Base-by-base conservation (phyloP, 495 filamentous ascomycete genomes). In the Tuber magnatum region DNA sequence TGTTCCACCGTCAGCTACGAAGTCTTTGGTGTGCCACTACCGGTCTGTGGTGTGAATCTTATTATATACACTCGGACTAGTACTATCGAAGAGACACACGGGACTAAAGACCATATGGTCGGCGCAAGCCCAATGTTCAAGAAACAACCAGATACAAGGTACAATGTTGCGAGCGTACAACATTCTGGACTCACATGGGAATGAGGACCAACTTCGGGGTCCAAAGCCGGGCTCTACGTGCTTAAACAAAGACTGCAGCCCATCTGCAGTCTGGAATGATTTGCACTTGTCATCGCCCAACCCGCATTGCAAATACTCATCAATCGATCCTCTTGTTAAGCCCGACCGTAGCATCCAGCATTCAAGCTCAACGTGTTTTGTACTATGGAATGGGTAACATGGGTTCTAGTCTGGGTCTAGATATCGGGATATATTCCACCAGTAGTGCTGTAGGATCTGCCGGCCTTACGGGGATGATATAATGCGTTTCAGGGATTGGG, bases 31-130 rank as follows among this genome's bases (percentile, higher is more conserved):
- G 4, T 75, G 32, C 40, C 35, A 71, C 41, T 44, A 75, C 73
- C 65, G 56, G 35, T 51, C 32, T 22, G 32, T 69, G 1, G 69
- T 73, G 32, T 72, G 38, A 42, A 75, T 75, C 44, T 75, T 16
- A 12, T 68, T 70, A 61, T 75, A 75, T 22, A 71, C 35, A 6
- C 44, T 16, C 4, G 35, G 32, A 18, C 44, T 22, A 3, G 39
- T 24, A 2, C 46, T 14, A 18, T 73, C 7, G 20, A 56, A 41
- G 32, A 61, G 20, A 2, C 3, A 16, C 32, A 41, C 32, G 14
- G 71, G 46, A 28, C 41, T 20, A 28, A 56, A 61, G 24, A 38
- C 28, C 46, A 61, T 28, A 9, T 73, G 35, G 43, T 73, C 32
- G 4, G 3, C 2, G 22, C 65, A 73, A 32, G 28, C 35, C 1